Base-by-base conservation (phyloP, 306 rosid species). In the Prinsepia uniflora region DNA sequence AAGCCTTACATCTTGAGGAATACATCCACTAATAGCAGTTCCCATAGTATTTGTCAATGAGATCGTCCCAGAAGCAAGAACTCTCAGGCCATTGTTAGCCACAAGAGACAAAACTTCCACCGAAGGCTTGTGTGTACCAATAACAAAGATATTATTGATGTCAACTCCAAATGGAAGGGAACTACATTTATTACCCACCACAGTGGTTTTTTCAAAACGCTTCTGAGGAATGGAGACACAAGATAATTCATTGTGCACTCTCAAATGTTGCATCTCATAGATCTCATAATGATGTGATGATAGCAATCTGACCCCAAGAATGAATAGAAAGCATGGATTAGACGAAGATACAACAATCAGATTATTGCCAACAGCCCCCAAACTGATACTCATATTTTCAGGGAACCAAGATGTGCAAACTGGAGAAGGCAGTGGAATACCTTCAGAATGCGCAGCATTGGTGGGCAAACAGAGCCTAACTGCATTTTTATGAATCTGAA, bases 1-100 rank as follows among this genome's bases (percentile, higher is more conserved):
- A 79, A 93, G 96, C 74, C 88, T 80, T 70, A 90, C 98, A 75
- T 90, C 98, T 83, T 90, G 96, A 80, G 97, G 98, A 75, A 93
- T 81, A 80, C 97, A 90, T 44, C 96, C 92, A 85, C 87, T 87
- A 72, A 84, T 74, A 74, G 96, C 88, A 70, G 90, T 85, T 71
- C 97, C 98, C 70, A 78, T 67, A 49, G 82, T 75, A 68, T 83
- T 88, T 59, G 82, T 81, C 73, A 90, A 82, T 53, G 92, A 85
- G 75, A 93, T 87, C 75, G 80, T 82, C 78, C 90, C 97, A n/a
- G 78, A 81, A 43, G 98, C 98, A 79, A 87, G 72, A 63, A 87
- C 80, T 13, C 54, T 82, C 73, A 90, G 78, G 63, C 92, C 90
- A 69, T 83, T 74, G 72, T 80, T 77, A 6, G 85, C 84, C 64